Conservation (phyloP, 331 rosid genomes). For the Quercus tomentella region DNA sequence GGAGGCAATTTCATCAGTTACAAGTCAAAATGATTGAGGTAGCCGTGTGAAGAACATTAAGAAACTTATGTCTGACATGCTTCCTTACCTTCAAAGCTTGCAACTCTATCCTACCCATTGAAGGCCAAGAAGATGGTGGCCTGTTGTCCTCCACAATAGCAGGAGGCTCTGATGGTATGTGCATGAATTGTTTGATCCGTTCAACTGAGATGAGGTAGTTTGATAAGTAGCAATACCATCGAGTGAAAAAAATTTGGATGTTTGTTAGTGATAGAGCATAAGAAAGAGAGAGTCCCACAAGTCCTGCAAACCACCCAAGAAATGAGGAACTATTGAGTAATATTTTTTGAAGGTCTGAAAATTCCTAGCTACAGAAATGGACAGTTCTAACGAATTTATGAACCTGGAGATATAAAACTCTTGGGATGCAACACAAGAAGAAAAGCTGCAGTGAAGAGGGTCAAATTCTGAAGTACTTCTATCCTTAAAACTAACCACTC, state of each 20-base stretch:
- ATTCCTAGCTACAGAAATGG: neutral
- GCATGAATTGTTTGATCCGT: constrained; percentile 84
- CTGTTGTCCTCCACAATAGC: constrained; percentile 45
- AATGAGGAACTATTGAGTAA: neutral
- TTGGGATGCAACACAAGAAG: constrained; percentile 29
- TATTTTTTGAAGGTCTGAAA: neutral
- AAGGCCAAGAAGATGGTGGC: constrained; percentile 74
- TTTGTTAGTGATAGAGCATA: constrained; percentile 59
- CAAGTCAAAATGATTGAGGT: neutral
- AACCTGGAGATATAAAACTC: constrained; percentile 33
- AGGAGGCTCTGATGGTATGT: constrained; percentile 67
- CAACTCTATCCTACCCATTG: constrained; percentile 68
- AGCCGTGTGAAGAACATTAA: neutral
- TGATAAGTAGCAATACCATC: constrained; percentile 54
- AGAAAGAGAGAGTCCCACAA: constrained; percentile 72
- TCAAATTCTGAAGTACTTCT: neutral
- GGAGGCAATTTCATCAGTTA: neutral
- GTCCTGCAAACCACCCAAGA: constrained; percentile 44
- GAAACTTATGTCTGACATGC: neutral
- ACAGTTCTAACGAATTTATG: too few species aligned
- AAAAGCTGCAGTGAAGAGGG: constrained; percentile 36
- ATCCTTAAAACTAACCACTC: too few species aligned
- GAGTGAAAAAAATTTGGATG: constrained; percentile 21
- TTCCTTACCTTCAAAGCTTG: constrained; percentile 44
- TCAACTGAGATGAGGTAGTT: constrained; percentile 71